phyloP scores from a whole-genome alignment of 2,329 filamentous ascomycete species.

The Hymenoscyphus fructigenus region DNA sequence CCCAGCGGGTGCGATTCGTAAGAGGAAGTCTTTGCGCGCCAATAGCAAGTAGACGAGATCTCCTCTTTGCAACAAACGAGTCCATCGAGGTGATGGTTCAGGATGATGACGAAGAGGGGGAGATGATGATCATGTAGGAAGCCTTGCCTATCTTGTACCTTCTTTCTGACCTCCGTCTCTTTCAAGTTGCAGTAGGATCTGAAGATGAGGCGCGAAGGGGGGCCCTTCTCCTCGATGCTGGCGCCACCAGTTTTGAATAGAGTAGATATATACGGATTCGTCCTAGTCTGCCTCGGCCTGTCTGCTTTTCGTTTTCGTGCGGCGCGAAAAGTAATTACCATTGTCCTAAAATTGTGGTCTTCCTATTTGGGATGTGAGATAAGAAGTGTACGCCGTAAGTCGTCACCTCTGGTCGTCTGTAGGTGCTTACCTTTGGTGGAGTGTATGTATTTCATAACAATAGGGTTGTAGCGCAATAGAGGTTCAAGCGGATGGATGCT shows the following conservation, averaged over 20 bases:
- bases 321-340: not conserved
- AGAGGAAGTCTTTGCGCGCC: conserved; percentile 2
- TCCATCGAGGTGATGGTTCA: not conserved
- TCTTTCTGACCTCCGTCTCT: not conserved
- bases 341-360: not conserved
- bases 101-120: not conserved
- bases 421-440: not conserved
- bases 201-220: not conserved
- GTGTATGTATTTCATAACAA: not conserved
- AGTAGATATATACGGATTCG: not conserved
- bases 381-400: not conserved
- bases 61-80: not conserved
- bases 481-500: not conserved
- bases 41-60: not conserved
- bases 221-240: not conserved
- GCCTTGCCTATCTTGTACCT: not conserved
- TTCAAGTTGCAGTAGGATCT: not conserved
- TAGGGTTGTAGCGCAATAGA: not conserved
- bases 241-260: conserved; percentile 2
- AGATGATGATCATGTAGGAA: not conserved
- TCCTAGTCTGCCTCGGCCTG: too few relatives aligned
- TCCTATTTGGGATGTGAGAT: not conserved
- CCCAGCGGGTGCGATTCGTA: not conserved
- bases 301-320: not conserved
- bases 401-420: not conserved